A percentile compares a stretch with the other conserved stretches of the same genome.
Evolutionary conservation across 768 basidiomycete species (phyloP).

Genomic region (Russula sp.): DNA sequence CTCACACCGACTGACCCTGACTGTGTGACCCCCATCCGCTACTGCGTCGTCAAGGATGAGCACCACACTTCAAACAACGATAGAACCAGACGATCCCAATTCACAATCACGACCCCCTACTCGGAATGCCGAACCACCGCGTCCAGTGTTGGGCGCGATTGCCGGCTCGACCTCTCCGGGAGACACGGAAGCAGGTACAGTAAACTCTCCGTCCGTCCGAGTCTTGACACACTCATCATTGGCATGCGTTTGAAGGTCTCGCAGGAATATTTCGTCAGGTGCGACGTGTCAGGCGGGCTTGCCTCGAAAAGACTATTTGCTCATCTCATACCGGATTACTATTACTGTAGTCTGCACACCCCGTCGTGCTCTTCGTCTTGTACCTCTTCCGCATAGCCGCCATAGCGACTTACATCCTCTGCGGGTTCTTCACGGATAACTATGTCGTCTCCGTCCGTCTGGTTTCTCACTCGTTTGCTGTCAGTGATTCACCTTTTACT

Average conservation of each 20-base stretch:
- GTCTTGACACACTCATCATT: background rate
- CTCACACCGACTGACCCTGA: background rate
- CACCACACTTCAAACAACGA: conserved; percentile 40
- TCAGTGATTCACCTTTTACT: background rate
- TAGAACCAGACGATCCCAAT: conserved; percentile 77
- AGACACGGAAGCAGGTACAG: conserved; percentile 77
- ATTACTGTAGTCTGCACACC: conserved; percentile 86
- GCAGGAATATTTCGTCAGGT: conserved; percentile 78
- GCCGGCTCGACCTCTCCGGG: conserved; percentile 47
- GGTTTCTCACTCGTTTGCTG: background rate
- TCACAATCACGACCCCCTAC: conserved; percentile 15
- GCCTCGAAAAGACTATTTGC: background rate
- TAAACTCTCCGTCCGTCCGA: background rate
- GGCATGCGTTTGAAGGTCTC: conserved; percentile 47
- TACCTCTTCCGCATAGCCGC: conserved; percentile 87
- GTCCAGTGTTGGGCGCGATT: conserved; percentile 45
- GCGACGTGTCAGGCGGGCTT: conserved; percentile 22
- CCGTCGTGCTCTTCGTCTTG: conserved; percentile 79
- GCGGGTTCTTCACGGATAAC: conserved; percentile 83
- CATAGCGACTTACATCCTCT: conserved; percentile 90
- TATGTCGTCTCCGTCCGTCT: conserved; percentile 86
- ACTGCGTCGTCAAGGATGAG: conserved; percentile 45
- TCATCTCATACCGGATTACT: background rate
- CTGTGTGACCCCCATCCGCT: background rate
- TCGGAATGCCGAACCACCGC: conserved; percentile 17